Evolutionary conservation across 805 yeast genomes (phyloP).

Genomic region (Lachancea sp.): DNA sequence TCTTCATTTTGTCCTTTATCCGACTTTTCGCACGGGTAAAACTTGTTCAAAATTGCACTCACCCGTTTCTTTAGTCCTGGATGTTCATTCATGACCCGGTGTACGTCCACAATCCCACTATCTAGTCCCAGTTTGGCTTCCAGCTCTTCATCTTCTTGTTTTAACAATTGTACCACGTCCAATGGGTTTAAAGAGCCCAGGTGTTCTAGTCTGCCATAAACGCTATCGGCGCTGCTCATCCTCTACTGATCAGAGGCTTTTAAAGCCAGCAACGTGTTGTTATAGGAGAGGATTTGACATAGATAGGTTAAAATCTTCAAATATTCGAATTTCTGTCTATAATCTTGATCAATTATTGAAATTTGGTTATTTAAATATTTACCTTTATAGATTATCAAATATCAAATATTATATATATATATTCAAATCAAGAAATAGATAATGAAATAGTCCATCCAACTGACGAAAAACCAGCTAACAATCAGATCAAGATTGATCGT

Average conservation of each 20-base stretch:
- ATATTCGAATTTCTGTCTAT: too few relatives aligned
- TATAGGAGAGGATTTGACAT: too few relatives aligned
- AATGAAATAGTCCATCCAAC: too few relatives aligned
- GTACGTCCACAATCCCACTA: conserved; percentile 12
- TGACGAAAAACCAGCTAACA: too few relatives aligned
- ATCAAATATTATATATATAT: too few relatives aligned
- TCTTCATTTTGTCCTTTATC: not conserved
- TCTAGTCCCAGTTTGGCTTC: conserved; percentile 5
- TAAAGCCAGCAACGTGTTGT: too few relatives aligned
- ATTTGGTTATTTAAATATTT: too few relatives aligned
- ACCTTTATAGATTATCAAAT: too few relatives aligned
- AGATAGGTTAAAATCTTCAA: too few relatives aligned
- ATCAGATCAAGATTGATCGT: too few relatives aligned
- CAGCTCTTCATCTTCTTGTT: conserved; percentile 4
- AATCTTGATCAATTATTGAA: too few relatives aligned
- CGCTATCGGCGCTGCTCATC: not conserved
- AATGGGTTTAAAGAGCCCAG: not conserved
- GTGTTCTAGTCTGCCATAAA: not conserved
- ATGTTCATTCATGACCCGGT: conserved; percentile 15
- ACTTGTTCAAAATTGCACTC: conserved; percentile 13
- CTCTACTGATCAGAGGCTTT: not conserved
- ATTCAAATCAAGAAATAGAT: too few relatives aligned
- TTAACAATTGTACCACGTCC: conserved; percentile 1
- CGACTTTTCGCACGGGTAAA: conserved; percentile 5
- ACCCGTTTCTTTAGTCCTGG: conserved; percentile 12